A percentile compares a stretch with the other conserved stretches of the same genome.
Evolutionary conservation across 2,329 filamentous ascomycete genomes (phyloP).

Genomic region (Fusarium pseudocircinatum): DNA sequence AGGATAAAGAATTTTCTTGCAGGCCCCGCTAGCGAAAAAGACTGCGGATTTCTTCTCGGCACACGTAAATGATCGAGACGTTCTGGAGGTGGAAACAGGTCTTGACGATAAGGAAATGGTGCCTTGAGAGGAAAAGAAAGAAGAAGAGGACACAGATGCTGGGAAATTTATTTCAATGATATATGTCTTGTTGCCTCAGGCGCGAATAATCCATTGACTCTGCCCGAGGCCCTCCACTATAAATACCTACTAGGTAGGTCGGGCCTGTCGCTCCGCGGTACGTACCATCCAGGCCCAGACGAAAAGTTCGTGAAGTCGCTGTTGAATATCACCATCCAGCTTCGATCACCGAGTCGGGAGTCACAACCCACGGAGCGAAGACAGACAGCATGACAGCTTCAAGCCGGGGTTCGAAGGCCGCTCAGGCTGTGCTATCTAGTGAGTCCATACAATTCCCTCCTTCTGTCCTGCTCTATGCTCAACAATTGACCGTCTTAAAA

Average conservation of each 20-base stretch:
- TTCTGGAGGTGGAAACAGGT: constrained; percentile 73
- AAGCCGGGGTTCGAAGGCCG: constrained; percentile 64
- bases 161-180: constrained; percentile 19
- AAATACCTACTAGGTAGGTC: no score
- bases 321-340: constrained; percentile 35
- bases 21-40: constrained; percentile 99
- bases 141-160: constrained; percentile 24
- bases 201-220: constrained; percentile 3
- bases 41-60: constrained; percentile 84
- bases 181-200: constrained; percentile 43
- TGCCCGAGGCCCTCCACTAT: neutral
- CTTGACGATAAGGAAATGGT: constrained; percentile 97
- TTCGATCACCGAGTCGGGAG: constrained; percentile 27
- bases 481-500: neutral
- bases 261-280: constrained; percentile 23
- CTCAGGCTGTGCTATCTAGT: constrained; percentile 62
- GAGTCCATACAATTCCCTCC: constrained; percentile 37
- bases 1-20: constrained; percentile 57
- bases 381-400: constrained; percentile 58
- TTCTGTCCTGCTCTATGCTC: neutral
- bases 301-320: constrained; percentile 44
- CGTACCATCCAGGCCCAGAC: constrained; percentile 33
- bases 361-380: constrained; percentile 12
- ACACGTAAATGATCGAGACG: constrained; percentile 91
- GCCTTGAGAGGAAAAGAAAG: constrained; percentile 64